Conservation (phyloP, 2,329 filamentous ascomycete genomes). For the Elsinoe ampelina region DNA sequence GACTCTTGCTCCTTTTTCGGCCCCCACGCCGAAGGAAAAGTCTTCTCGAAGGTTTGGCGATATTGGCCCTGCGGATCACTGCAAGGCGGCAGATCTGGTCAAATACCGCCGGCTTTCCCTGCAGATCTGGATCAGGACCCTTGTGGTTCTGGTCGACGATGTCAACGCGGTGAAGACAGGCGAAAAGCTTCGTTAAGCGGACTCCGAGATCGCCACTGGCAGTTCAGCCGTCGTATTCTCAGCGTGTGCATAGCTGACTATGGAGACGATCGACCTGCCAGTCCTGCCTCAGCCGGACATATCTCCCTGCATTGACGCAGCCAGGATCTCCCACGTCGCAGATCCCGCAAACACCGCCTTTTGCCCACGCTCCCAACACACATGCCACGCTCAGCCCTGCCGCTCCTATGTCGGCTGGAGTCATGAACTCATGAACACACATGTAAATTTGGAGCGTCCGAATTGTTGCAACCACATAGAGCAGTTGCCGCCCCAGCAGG, state of each 20-base stretch:
- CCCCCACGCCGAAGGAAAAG: not conserved
- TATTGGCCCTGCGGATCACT: not conserved
- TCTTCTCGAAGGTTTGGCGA: not conserved
- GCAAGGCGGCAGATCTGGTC: constrained; percentile 1
- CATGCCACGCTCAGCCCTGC: not conserved
- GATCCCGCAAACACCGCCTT: too few relatives aligned
- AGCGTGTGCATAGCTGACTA: too few relatives aligned
- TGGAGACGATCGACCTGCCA: too few relatives aligned
- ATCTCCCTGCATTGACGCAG: too few relatives aligned
- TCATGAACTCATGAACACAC: not conserved
- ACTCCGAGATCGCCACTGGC: too few relatives aligned
- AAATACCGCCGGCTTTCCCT: not conserved
- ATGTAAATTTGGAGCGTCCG: too few relatives aligned
- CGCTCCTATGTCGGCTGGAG: not conserved
- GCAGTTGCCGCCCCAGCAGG: too few relatives aligned
- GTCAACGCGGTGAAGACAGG: not conserved
- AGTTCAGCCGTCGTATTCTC: too few relatives aligned
- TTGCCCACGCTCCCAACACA: too few relatives aligned
- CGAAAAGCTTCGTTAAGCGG: not conserved
- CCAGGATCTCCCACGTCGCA: too few relatives aligned
- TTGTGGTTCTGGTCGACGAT: not conserved
- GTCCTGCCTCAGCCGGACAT: too few relatives aligned
- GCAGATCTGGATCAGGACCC: not conserved
- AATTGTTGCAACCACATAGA: too few relatives aligned
- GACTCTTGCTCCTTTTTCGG: not conserved